Conservation (phyloP, 257 asterid species). For the Avicennia marina region DNA sequence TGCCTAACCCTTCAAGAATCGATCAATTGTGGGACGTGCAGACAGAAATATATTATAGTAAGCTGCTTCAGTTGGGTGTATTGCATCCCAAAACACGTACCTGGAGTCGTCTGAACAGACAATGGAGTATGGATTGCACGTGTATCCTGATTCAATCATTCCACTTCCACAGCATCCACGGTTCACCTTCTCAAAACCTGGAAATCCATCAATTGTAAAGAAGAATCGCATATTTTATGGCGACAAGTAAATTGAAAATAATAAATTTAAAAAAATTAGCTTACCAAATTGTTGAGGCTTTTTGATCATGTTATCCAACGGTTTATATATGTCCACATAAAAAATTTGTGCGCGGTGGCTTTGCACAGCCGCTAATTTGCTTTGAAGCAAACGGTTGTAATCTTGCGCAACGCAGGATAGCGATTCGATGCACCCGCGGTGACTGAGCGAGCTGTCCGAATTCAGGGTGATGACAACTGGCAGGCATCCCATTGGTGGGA, state of each 20-base stretch:
- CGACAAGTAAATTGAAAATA: too few species aligned
- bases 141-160: constrained; percentile 25
- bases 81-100: constrained; percentile 59
- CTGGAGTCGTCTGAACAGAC: constrained; percentile 48
- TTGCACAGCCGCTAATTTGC: constrained; percentile 19
- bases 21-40: constrained; percentile 28
- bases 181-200: constrained; percentile 46
- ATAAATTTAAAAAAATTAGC: constrained; percentile 6
- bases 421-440: constrained; percentile 48
- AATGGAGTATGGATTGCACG: constrained; percentile 39
- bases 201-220: too few species aligned
- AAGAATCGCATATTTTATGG: too few species aligned
- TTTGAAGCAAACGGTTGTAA: constrained; percentile 46
- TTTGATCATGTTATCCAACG: constrained; percentile 42
- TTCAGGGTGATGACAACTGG: constrained; percentile 51
- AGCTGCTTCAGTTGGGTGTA: constrained; percentile 58
- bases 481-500: constrained; percentile 78
- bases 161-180: constrained; percentile 76
- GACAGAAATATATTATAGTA: constrained; percentile 32
- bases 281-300: constrained; percentile 49
- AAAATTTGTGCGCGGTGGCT: constrained; percentile 7
- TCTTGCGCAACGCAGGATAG: constrained; percentile 37
- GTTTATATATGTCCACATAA: constrained; percentile 41
- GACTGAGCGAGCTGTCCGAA: constrained; percentile 13
- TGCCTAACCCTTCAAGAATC: constrained; percentile 3